Conservation (phyloP, 371 early-diverging fungal species). For the Umbelopsis sp. region DNA sequence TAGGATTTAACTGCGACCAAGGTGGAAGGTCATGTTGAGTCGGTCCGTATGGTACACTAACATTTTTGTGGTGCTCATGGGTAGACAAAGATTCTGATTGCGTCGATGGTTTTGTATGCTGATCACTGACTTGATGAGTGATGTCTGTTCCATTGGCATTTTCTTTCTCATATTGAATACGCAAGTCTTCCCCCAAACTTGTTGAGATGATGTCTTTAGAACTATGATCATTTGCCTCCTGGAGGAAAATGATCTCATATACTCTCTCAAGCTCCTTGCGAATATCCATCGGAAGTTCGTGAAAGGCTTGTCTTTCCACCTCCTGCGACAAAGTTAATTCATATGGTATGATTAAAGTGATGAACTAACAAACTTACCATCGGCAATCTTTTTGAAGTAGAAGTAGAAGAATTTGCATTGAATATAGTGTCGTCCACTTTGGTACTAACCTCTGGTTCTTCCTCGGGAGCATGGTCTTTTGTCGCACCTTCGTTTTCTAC, state of each 20-base stretch:
- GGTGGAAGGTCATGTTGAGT: conserved; percentile 41
- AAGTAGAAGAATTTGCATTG: neutral
- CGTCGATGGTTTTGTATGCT: neutral
- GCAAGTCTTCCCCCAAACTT: neutral
- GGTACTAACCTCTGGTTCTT: conserved; percentile 29
- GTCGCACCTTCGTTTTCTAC: conserved; percentile 24
- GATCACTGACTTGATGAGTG: neutral
- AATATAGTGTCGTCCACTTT: conserved; percentile 1
- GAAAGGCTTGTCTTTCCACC: conserved; percentile 5
- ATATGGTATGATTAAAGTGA: neutral
- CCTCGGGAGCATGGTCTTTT: conserved; percentile 30
- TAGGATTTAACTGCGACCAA: conserved; percentile 59
- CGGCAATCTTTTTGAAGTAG: neutral
- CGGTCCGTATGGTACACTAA: neutral
- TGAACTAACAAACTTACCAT: neutral
- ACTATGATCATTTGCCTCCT: neutral
- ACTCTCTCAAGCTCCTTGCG: conserved; percentile 2
- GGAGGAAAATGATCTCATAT: neutral
- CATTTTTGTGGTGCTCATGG: neutral
- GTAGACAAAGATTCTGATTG: conserved; percentile 28
- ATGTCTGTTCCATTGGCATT: neutral
- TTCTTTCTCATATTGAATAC: neutral
- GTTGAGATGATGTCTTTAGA: neutral
- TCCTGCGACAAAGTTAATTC: neutral
- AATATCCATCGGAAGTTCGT: neutral